Evolutionary conservation across 2,329 filamentous ascomycete genomes (phyloP).

Genomic region (Incumbomyces lentus): DNA sequence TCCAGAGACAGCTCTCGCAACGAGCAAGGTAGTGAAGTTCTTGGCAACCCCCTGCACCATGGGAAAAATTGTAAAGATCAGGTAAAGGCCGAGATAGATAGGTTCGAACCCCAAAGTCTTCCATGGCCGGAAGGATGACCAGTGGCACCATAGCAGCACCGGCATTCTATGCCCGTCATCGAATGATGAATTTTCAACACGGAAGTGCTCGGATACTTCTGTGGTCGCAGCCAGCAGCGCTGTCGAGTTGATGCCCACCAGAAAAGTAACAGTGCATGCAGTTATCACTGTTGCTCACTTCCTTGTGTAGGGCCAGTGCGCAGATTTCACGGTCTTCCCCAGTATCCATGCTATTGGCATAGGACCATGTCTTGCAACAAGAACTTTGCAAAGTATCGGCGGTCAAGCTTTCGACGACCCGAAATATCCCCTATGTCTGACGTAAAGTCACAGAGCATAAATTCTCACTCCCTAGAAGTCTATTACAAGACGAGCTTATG

Average conservation of each 20-base stretch:
- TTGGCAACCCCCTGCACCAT: constrained; percentile 19
- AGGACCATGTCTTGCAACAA: too few species aligned
- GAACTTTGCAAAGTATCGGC: too few species aligned
- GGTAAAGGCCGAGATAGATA: constrained; percentile 20
- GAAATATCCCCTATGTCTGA: too few species aligned
- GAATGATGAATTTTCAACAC: constrained; percentile 25
- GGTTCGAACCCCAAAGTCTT: constrained; percentile 26
- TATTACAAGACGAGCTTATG: too few species aligned
- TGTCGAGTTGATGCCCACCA: constrained; percentile 5
- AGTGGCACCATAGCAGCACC: constrained; percentile 34
- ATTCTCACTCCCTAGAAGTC: too few species aligned
- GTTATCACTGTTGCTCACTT: not conserved
- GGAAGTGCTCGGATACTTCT: constrained; percentile 9
- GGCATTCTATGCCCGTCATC: constrained; percentile 33
- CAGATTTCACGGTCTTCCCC: too few species aligned
- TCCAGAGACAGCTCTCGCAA: constrained; percentile 23
- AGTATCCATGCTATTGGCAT: too few species aligned
- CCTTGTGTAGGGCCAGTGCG: not conserved
- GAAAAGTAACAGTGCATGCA: not conserved
- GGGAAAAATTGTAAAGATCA: constrained; percentile 22
- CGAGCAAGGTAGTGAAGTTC: constrained; percentile 19
- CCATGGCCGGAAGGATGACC: constrained; percentile 33
- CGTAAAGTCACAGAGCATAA: too few species aligned
- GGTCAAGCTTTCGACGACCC: too few species aligned
- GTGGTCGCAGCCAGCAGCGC: not conserved